A percentile compares a stretch with the other conserved stretches of the same genome.
phyloP scores from a whole-genome alignment of 345 rosid species.

The Combretum micranthum region DNA sequence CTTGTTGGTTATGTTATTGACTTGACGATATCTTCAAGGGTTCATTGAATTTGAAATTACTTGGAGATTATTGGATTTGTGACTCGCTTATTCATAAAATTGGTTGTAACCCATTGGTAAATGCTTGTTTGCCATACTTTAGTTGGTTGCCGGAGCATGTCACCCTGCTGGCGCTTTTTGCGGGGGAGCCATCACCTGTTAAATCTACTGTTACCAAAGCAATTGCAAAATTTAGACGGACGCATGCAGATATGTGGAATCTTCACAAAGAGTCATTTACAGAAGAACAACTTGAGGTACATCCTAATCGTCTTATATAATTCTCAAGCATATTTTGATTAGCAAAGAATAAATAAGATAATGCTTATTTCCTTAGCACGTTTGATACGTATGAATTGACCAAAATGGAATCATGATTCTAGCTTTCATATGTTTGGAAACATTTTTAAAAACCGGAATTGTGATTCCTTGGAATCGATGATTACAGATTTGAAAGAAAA shows the following conservation, averaged over 20 bases:
- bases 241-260: slow-evolving; percentile 97
- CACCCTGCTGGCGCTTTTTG: slow-evolving; percentile 78
- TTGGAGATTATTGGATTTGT: neutral
- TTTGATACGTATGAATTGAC: slow-evolving; percentile 86
- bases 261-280: slow-evolving; percentile 83
- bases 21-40: no score
- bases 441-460: neutral
- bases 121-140: neutral
- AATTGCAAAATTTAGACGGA: slow-evolving; percentile 91
- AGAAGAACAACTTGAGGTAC: slow-evolving; percentile 96
- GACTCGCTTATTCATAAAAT: neutral
- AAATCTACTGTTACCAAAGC: slow-evolving; percentile 95
- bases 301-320: neutral
- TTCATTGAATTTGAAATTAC: no score
- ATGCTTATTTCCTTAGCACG: slow-evolving; percentile 8
- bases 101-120: neutral
- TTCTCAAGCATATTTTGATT: neutral
- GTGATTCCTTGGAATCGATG: no score
- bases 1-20: no score
- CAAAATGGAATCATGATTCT: slow-evolving; percentile 86
- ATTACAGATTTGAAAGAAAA: no score
- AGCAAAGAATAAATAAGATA: neutral
- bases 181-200: slow-evolving; percentile 74
- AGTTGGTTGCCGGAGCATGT: slow-evolving; percentile 97
- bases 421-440: slow-evolving; percentile 86